Evolutionary conservation across 1,284 basidiomycete species (phyloP).

Genomic region (Prillingera fragicola): DNA sequence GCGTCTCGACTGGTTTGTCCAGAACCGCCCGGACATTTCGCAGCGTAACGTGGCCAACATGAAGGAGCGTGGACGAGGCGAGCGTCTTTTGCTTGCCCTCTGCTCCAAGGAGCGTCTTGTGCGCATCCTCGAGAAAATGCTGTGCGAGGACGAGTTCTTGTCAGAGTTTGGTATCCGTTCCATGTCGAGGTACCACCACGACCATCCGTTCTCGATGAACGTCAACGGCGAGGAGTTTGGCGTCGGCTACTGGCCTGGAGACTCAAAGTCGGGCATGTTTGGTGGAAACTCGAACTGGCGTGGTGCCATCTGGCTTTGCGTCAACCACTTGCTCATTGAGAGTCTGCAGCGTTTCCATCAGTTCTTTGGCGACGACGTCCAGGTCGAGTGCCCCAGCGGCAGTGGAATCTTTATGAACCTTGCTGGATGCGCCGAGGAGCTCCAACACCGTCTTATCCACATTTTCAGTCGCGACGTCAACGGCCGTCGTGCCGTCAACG

Average conservation of each 20-base stretch:
- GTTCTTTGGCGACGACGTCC: conserved; percentile 72
- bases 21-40: conserved; percentile 81
- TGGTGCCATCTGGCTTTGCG: conserved; percentile 78
- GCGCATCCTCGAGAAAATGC: conserved; percentile 88
- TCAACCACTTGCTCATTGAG: conserved; percentile 66
- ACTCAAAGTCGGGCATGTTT: conserved; percentile 86
- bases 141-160: conserved; percentile 93
- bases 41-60: conserved; percentile 95
- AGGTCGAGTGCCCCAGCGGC: conserved; percentile 91
- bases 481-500: conserved; percentile 83
- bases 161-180: conserved; percentile 92
- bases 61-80: conserved; percentile 76
- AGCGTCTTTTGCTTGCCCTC: conserved; percentile 81
- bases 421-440: conserved; percentile 87
- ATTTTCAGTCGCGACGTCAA: conserved; percentile 86
- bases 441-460: conserved; percentile 92
- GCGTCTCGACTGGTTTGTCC: conserved; percentile 96
- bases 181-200: conserved; percentile 83
- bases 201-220: conserved; percentile 89
- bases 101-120: conserved; percentile 85
- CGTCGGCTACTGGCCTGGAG: conserved; percentile 96
- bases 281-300: conserved; percentile 98
- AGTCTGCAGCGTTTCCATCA: conserved; percentile 56
- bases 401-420: conserved; percentile 97
- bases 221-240: conserved; percentile 87